Evolutionary conservation across 345 rosid species (phyloP), one percentile per base, ranked within the genome.

Genomic region (Crucihimalaya himalaica): DNA sequence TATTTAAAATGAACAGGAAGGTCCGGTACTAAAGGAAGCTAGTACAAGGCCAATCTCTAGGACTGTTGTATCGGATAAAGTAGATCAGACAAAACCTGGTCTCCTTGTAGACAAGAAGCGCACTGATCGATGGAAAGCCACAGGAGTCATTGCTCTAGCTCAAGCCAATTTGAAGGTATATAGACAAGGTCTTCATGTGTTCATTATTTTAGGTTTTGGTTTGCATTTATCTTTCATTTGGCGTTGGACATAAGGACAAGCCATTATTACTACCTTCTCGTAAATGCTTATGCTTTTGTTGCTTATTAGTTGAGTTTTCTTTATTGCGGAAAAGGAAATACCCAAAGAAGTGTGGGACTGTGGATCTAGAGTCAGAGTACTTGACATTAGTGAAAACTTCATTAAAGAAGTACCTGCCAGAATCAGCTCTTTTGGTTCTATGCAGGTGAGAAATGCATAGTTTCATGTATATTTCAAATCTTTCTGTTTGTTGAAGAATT

Each of bases 311-410:
- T 61, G 51, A 61, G 66, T 23, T 45, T 63, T 57, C 6, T 39
- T 72, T 59, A 59, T 78, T 78, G 18, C 0, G 54, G 60, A 52
- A 61, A 66, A 78, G 98, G 82, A 71, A 70, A 82, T 94, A 88
- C 97, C 97, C 0, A 85, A 85, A 50, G 90, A 89, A 76, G 89
- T 89, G 23, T 89, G 97, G 97, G 68, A 70, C 18, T 84, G 86
- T 61, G 92, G 89, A 81, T 71, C 87, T 53, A 81, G 73, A 55
- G 74, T 75, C 11, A 86, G 91, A 84, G 83, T 88, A 65, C 82
- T 91, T 47, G 90, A 89, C 74, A n/a, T 87, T 55, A 83, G 86
- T 37, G 86, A 85, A 81, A 94, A 91, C 66, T 68, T 42, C 61
- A 82, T 94, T 77, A 83, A 76, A 42, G 76, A 60, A 62, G 75